A percentile compares a stretch with the other conserved stretches of the same genome.
phyloP scores from a whole-genome alignment of 768 basidiomycete species.

The Lepiota brunneoincarnata region DNA sequence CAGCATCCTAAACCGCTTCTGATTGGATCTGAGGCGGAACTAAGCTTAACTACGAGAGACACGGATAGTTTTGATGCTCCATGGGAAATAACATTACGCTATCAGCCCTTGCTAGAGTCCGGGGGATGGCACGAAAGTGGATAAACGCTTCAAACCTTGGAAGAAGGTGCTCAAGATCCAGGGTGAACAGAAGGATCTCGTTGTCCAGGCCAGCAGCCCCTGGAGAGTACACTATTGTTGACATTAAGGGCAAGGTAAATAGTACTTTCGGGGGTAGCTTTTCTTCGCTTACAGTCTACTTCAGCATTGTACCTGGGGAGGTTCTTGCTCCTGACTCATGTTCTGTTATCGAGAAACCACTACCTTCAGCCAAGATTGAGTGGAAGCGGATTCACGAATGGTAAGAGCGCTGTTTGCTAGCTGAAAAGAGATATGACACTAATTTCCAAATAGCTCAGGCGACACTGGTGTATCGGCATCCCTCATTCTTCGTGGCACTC shows the following conservation, averaged over 20 bases:
- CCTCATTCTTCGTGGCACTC: slow-evolving; percentile 81
- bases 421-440: background rate
- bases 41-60: slow-evolving; percentile 52
- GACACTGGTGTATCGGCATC: slow-evolving; percentile 91
- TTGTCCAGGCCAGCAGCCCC: slow-evolving; percentile 54
- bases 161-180: slow-evolving; percentile 57
- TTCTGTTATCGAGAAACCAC: slow-evolving; percentile 68
- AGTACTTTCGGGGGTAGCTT: slow-evolving; percentile 6
- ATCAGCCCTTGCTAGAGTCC: slow-evolving; percentile 45
- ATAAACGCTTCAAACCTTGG: slow-evolving; percentile 55
- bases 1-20: slow-evolving; percentile 68
- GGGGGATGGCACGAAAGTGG: slow-evolving; percentile 29
- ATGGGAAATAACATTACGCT: slow-evolving; percentile 64
- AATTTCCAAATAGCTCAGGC: slow-evolving; percentile 55
- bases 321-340: slow-evolving; percentile 83
- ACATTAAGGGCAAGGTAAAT: slow-evolving; percentile 66
- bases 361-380: slow-evolving; percentile 81
- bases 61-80: slow-evolving; percentile 64
- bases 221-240: slow-evolving; percentile 74
- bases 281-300: slow-evolving; percentile 8
- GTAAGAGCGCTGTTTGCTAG: slow-evolving; percentile 34
- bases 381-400: slow-evolving; percentile 92
- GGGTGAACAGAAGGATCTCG: slow-evolving; percentile 38
- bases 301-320: slow-evolving; percentile 75
- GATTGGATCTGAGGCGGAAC: slow-evolving; percentile 60